Evolutionary conservation across 2,329 filamentous ascomycete species (phyloP), one percentile per base, ranked within the genome.

Genomic region (Torrubiella hemipterigena): DNA sequence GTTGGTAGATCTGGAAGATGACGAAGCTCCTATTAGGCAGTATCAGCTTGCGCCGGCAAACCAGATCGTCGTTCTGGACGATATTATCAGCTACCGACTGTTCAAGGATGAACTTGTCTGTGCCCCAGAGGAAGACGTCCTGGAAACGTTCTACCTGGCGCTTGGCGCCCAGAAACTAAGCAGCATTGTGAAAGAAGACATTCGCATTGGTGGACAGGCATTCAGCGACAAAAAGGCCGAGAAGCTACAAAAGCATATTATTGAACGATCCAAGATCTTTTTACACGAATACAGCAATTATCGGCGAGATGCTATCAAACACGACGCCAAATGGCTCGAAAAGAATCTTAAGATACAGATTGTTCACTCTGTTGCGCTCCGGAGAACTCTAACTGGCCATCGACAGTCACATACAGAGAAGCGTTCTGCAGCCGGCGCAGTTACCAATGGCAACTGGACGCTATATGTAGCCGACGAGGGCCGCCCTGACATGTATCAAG

Each of bases 251-350:
- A 86, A 81, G 44, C 76, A 89, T 39, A 82, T 96, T 13, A 63
- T 93, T 5, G 93, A 98, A 52, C 75, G 91, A 33, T 80, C 81
- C 32, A 83, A 89, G 41, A 69, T 98, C 17, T 98, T 96, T 52
- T 63, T 98, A 17, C 81, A 95, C 47, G 87, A 78, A 39, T 74
- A 73, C 36, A 49, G 62, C 16, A 67, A 83, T 46, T 81, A 89
- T 49, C 71, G 77, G 21, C 65, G 71, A 5, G 82, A 93, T 37
- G 66, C 69, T n/a, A 77, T 98, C 47, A 81, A 80, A 42, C 84
- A 91, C 46, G 87, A 96, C 50, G 70, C 76, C 6, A 83, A 81
- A 44, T 98, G 91, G 91, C 63, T 98, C 9, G 85, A 93, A 45
- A 82, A 84, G 48, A 81, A 93, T 42, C 60, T 98, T 11, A 66